Percentiles rank a stretch among this genome's conserved stretches.
Conservation (phyloP, 1,139 yeast species). For the Arxiozyma slooffiae region DNA sequence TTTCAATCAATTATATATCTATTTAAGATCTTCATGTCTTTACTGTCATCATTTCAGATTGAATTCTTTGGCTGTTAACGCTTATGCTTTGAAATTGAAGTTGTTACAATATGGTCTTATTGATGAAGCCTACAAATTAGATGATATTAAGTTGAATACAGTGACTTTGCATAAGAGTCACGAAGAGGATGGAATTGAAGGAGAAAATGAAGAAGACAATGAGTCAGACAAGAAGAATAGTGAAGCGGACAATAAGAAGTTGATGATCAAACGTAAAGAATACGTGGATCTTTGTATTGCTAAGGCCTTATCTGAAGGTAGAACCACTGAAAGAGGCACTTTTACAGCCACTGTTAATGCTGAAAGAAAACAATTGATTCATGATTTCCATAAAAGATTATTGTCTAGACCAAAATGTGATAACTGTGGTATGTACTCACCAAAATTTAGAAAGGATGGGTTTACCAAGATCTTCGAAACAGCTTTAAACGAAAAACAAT, state of each 20-base stretch:
- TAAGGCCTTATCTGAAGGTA: slow-evolving; percentile 69
- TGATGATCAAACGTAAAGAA: slow-evolving; percentile 51
- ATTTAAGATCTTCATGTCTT: slow-evolving; percentile 76
- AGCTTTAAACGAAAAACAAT: slow-evolving; percentile 71
- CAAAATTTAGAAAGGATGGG: slow-evolving; percentile 90
- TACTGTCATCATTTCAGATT: slow-evolving; percentile 83
- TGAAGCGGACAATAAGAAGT: slow-evolving; percentile 37
- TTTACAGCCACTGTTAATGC: slow-evolving; percentile 78
- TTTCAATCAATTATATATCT: slow-evolving; percentile 80
- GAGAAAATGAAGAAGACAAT: slow-evolving; percentile 3
- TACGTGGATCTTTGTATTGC: slow-evolving; percentile 65
- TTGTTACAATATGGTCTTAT: slow-evolving; percentile 83
- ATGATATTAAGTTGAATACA: slow-evolving; percentile 42
- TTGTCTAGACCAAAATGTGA: slow-evolving; percentile 80
- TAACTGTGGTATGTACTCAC: slow-evolving; percentile 92
- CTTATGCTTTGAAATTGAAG: slow-evolving; percentile 65
- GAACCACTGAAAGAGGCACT: slow-evolving; percentile 56
- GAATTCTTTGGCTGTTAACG: slow-evolving; percentile 58
- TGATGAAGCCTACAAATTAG: slow-evolving; percentile 66
- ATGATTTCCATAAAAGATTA: slow-evolving; percentile 64
- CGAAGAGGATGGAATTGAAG: slow-evolving; percentile 32
- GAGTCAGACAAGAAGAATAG: slow-evolving; percentile 19
- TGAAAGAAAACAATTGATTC: slow-evolving; percentile 70
- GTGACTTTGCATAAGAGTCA: slow-evolving; percentile 29
- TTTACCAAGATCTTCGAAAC: slow-evolving; percentile 85